phyloP scores from a whole-genome alignment of 2,329 filamentous ascomycete species.

The Zymoseptoria brevis region DNA sequence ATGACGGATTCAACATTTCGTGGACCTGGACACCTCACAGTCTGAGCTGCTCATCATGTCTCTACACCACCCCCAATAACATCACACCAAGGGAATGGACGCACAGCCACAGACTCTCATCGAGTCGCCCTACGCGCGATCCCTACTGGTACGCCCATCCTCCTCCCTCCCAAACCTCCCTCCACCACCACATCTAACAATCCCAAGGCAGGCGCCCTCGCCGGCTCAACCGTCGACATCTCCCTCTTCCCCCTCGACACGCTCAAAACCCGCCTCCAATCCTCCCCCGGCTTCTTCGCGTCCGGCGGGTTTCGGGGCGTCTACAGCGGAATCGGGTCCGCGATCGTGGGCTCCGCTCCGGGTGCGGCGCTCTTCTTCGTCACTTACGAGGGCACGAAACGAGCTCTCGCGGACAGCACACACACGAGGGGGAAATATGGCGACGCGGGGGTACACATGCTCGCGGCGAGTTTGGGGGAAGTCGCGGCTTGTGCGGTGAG shows the following conservation, averaged over 20 bases:
- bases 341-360: slow-evolving; percentile 83
- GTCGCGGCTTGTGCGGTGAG: slow-evolving; percentile 85
- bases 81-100: background rate
- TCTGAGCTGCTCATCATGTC: background rate
- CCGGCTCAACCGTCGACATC: slow-evolving; percentile 92
- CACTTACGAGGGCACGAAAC: slow-evolving; percentile 27
- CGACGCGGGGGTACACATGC: slow-evolving; percentile 58
- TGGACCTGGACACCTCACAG: background rate
- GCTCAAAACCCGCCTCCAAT: slow-evolving; percentile 94
- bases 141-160: background rate
- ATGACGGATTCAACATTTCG: background rate
- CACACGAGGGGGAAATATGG: background rate
- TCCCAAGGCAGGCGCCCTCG: slow-evolving; percentile 69
- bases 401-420: slow-evolving; percentile 1
- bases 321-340: slow-evolving; percentile 85
- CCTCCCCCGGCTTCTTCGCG: slow-evolving; percentile 65
- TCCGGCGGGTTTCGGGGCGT: slow-evolving; percentile 85
- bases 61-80: background rate
- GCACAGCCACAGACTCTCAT: background rate
- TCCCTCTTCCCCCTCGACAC: slow-evolving; percentile 97
- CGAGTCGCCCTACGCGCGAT: background rate
- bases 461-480: slow-evolving; percentile 78
- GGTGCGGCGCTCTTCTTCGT: slow-evolving; percentile 91
- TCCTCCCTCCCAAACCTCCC: background rate
- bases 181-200: slow-evolving; percentile 6